phyloP scores from a whole-genome alignment of 495 filamentous ascomycete genomes.

The Clohesyomyces aquaticus region DNA sequence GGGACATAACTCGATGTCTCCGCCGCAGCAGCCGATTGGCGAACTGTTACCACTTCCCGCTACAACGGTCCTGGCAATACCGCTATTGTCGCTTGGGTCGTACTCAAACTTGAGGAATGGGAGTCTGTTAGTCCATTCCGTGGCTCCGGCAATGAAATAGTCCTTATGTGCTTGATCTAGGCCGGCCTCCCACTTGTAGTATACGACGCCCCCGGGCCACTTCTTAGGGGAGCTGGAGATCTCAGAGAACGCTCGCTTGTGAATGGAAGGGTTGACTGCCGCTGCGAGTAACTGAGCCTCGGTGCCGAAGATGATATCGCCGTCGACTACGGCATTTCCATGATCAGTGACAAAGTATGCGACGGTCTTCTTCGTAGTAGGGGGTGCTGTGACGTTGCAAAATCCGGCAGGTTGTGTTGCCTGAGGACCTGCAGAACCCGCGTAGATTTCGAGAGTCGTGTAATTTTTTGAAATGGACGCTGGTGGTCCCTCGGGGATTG shows the following conservation, averaged over 20 bases:
- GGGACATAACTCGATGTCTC: neutral
- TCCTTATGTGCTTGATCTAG: neutral
- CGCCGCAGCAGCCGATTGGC: neutral
- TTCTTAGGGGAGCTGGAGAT: neutral
- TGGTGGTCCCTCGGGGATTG: neutral
- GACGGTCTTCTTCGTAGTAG: neutral
- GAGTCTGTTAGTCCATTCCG: neutral
- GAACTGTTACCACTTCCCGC: neutral
- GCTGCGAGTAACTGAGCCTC: conserved; percentile 1
- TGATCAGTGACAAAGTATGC: conserved; percentile 1
- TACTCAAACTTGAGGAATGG: neutral
- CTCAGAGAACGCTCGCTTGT: neutral
- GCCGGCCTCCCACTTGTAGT: neutral
- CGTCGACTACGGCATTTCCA: neutral
- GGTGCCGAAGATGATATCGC: neutral
- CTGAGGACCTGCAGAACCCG: neutral
- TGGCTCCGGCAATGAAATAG: neutral
- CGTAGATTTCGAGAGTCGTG: neutral
- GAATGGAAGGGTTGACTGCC: neutral
- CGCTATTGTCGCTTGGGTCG: neutral
- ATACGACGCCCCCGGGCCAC: neutral
- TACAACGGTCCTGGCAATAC: neutral
- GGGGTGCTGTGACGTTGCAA: neutral
- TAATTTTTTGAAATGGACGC: neutral
- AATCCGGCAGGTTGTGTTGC: neutral